Conservation (phyloP, 768 basidiomycete genomes). For the Mycena vulgaris region DNA sequence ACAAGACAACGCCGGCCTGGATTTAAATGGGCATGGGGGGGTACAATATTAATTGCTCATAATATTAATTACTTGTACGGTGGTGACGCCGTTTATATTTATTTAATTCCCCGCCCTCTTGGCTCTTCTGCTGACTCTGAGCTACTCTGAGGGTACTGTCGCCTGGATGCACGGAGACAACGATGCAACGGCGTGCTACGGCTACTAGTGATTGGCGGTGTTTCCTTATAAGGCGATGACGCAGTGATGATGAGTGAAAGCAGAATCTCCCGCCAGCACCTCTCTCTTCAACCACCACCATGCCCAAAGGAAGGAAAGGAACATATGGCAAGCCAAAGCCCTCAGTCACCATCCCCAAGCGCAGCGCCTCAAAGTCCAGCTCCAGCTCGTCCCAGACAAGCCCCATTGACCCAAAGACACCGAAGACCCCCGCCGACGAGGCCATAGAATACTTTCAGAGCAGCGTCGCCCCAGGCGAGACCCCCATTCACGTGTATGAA, state of each 20-base stretch:
- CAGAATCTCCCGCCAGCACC: neutral
- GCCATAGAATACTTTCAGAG: slow-evolving; percentile 91
- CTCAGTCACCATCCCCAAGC: slow-evolving; percentile 38
- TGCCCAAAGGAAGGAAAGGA: slow-evolving; percentile 35
- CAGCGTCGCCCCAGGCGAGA: slow-evolving; percentile 63
- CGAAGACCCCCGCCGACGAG: slow-evolving; percentile 94
- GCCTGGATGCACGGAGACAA: too few species aligned
- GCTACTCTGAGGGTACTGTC: too few species aligned
- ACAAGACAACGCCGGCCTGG: too few species aligned
- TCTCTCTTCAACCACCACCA: slow-evolving; percentile 34
- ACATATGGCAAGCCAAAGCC: slow-evolving; percentile 36
- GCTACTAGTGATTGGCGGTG: slow-evolving; percentile 2
- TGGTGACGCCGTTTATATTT: too few species aligned
- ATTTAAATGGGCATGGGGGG: too few species aligned
- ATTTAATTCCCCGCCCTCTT: too few species aligned
- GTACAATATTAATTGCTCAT: too few species aligned
- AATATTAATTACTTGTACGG: too few species aligned
- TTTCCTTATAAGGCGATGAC: slow-evolving; percentile 1
- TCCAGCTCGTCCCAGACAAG: slow-evolving; percentile 40
- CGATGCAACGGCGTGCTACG: too few species aligned
- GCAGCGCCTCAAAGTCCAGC: slow-evolving; percentile 42
- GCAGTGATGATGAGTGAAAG: neutral
- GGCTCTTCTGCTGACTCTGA: too few species aligned
- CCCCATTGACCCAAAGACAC: slow-evolving; percentile 63
- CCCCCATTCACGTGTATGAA: slow-evolving; percentile 87